Evolutionary conservation across 345 rosid species (phyloP).

Genomic region (Cochlearia excelsa): DNA sequence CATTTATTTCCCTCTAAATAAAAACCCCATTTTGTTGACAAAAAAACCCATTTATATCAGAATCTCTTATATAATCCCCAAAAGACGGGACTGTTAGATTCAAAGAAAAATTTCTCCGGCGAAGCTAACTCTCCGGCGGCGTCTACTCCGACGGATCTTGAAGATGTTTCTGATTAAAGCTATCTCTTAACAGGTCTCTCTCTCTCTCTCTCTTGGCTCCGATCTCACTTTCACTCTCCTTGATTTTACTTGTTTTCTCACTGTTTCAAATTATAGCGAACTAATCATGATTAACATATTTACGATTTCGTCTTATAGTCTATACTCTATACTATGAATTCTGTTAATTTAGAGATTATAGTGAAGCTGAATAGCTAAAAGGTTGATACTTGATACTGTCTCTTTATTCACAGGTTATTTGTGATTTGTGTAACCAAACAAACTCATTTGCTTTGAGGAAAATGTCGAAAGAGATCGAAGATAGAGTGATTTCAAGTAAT

Average conservation of each 20-base stretch:
- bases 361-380: too few species aligned
- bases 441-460: slow-evolving; percentile 53
- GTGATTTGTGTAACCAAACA: too few species aligned
- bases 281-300: too few species aligned
- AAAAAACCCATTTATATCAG: not conserved
- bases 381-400: not conserved
- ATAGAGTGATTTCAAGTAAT: slow-evolving; percentile 38
- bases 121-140: slow-evolving; percentile 21
- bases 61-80: not conserved
- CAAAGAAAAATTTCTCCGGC: slow-evolving; percentile 23
- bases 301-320: too few species aligned
- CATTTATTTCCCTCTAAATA: slow-evolving; percentile 23
- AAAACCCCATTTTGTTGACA: slow-evolving; percentile 4
- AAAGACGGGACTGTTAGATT: slow-evolving; percentile 19
- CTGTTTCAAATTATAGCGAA: too few species aligned
- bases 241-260: too few species aligned
- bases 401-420: too few species aligned
- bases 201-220: not conserved
- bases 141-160: slow-evolving; percentile 4
- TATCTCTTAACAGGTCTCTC: slow-evolving; percentile 20
- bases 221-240: too few species aligned
- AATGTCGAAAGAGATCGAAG: slow-evolving; percentile 67
- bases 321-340: too few species aligned
- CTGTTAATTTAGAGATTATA: too few species aligned
- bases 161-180: slow-evolving; percentile 15